Conservation (phyloP, 371 early-diverging fungal species). For the Mucor lusitanicus region DNA sequence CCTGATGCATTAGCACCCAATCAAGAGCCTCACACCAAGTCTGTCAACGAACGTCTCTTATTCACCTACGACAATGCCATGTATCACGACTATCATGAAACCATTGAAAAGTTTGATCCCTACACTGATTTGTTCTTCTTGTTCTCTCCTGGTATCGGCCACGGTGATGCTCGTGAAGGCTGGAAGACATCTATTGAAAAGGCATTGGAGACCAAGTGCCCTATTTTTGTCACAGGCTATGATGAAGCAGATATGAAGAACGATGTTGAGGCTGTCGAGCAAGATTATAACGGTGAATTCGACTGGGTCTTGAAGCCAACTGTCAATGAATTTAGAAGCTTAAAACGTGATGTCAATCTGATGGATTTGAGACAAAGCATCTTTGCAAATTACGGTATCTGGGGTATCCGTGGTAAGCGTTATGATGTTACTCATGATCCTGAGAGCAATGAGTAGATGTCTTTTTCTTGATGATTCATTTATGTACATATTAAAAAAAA, state of each 20-base stretch:
- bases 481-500: conserved; percentile 10
- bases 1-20: conserved; percentile 75
- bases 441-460: conserved; percentile 32
- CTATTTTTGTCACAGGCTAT: conserved; percentile 81
- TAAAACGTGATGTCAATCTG: conserved; percentile 78
- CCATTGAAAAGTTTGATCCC: conserved; percentile 69
- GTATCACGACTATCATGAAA: conserved; percentile 55
- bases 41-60: conserved; percentile 48
- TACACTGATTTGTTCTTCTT: conserved; percentile 82
- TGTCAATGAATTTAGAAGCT: conserved; percentile 70
- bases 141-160: conserved; percentile 82
- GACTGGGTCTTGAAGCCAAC: conserved; percentile 80
- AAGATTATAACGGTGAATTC: conserved; percentile 63
- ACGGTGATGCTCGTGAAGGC: conserved; percentile 59
- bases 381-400: conserved; percentile 82
- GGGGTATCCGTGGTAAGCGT: conserved; percentile 82
- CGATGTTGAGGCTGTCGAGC: conserved; percentile 63
- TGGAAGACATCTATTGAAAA: conserved; percentile 77
- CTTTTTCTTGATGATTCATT: background rate
- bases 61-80: conserved; percentile 52
- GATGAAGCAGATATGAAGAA: conserved; percentile 68
- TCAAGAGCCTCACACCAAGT: conserved; percentile 44
- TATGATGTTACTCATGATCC: conserved; percentile 71
- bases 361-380: conserved; percentile 74
- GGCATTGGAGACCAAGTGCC: conserved; percentile 78